Evolutionary conservation across 306 rosid species (phyloP), one percentile per base, ranked within the genome.

Genomic region (Trifolium repens): DNA sequence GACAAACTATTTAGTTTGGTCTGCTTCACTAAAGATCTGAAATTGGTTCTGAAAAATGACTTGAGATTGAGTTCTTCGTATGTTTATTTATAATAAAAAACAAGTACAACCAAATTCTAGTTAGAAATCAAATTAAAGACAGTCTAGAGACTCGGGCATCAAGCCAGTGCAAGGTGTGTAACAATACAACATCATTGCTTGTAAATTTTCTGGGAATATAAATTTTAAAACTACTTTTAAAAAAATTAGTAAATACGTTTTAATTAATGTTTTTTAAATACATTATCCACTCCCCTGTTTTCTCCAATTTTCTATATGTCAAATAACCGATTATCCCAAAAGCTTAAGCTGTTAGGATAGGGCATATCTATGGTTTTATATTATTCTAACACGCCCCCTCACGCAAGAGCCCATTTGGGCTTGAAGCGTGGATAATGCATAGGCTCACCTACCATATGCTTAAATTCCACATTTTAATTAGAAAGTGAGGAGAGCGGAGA

Each of bases 101-200:
- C 40, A 27, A 59, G 65, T 5, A 12, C 40, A 27, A 27, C 39
- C 40, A 59, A 59, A 26, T 26, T 11, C 9, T 27, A 26, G 65
- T 30, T 10, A 0, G 39, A 59, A 5, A 59, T 59, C 16, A 59
- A 59, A 59, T 57, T 57, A n/a, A 24, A 10, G 9, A 5, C 40
- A 27, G 65, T 30, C 39, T 67, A 26, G 44, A 69, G 60, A 32
- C 46, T 49, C 42, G 8, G 32, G 22, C 3, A 16, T 52, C 10
- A 52, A 50, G 46, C 19, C 26, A 16, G n/a, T 9, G 74, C 46
- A 13, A 69, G 74, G 74, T 69, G 75, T 11, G 60, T n/a, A 5
- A 59, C 66, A 59, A 59, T 27, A 59, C 66, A 59, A 30, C 9
- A 5, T 27, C 66, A 30, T 27, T 27, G 19, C 10, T 27, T 59